Evolutionary conservation across 306 rosid genomes (phyloP), one percentile per base, ranked within the genome.

Genomic region (Luffa acutangula): DNA sequence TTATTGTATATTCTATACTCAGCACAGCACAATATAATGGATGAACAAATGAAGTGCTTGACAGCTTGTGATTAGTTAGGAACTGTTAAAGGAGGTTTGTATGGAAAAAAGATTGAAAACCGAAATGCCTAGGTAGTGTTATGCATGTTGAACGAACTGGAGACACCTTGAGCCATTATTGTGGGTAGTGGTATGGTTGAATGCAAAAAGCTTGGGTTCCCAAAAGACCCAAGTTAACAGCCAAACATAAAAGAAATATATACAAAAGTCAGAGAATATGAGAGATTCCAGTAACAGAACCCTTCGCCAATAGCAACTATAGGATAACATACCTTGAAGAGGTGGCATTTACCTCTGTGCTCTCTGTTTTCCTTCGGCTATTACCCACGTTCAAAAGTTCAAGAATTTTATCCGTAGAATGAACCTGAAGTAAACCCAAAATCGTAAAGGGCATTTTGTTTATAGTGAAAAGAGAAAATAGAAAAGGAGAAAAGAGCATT

Each of bases 321-420:
- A 74, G 56, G 39, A 21, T 31, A 74, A 25, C 78, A 72, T 78
- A 87, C 93, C 93, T 75, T n/a, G 93, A 89, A 21, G 93, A 89
- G 74, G 90, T 84, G 77, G 87, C 82, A 84, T 89, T 89, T 77
- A 87, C 90, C 83, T 85, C 90, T 2, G 93, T 89, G 83, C 90
- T 84, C 83, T 89, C 93, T 49, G 82, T 89, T 85, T 89, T 89
- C 67, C 90, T 86, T 57, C 93, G 81, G 80, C 93, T 87, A 64
- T 89, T 89, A 56, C 93, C 93, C 82, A 84, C 12, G 77, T 89
- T 89, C 82, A 89, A 81, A 46, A 89, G 93, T 84, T 87, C 93
- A 79, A 89, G 88, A 75, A 89, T 89, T 80, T 75, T 89, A 87
- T 87, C 90, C 20, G 93, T 90, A 72, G 90, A 87, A 57, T 82